Percentiles rank a stretch among this genome's conserved stretches.
These are phyloP conservation scores for Colletotrichum echinochloae DNA, from an alignment of 2,329 filamentous ascomycete species.

Conservation along the genomic window DNA sequence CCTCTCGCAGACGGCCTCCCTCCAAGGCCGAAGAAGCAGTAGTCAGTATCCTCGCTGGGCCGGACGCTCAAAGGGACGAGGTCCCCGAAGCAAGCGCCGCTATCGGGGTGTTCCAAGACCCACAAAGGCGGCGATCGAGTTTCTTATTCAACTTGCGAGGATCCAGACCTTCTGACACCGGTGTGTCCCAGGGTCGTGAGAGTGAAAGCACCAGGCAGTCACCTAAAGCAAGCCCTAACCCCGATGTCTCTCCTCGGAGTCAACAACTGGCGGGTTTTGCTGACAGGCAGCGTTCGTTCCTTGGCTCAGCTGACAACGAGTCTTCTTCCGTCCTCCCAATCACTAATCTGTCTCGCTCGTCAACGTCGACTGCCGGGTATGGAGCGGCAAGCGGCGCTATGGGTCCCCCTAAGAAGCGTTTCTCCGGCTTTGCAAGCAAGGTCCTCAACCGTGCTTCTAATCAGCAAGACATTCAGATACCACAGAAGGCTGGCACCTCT, in stretches of 20 bases:
- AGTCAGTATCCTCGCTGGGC: constrained; percentile 8
- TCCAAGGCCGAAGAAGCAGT: constrained; percentile 43
- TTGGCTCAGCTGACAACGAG: constrained; percentile 46
- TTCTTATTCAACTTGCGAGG: constrained; percentile 52
- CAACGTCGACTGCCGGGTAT: constrained; percentile 45
- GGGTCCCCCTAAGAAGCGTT: constrained; percentile 56
- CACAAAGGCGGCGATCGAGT: constrained; percentile 52
- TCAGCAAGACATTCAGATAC: constrained; percentile 40
- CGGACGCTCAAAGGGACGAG: constrained; percentile 51
- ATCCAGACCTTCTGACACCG: constrained; percentile 42
- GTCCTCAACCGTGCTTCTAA: constrained; percentile 45
- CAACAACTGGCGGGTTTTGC: constrained; percentile 41
- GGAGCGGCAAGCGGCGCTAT: constrained; percentile 33
- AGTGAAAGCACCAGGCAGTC: constrained; percentile 6
- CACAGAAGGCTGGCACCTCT: constrained; percentile 41
- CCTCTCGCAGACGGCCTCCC: constrained; percentile 49
- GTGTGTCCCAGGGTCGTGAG: constrained; percentile 45
- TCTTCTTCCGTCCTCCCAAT: constrained; percentile 25
- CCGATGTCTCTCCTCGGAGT: constrained; percentile 37
- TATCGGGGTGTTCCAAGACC: constrained; percentile 54
- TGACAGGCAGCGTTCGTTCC: constrained; percentile 56
- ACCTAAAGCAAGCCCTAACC: constrained; percentile 42
- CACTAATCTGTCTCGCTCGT: constrained; percentile 43
- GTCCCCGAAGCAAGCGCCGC: constrained; percentile 56
- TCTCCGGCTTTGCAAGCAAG: constrained; percentile 54